Base-by-base conservation (phyloP, 345 rosid genomes). In the Citrus reticulata region DNA sequence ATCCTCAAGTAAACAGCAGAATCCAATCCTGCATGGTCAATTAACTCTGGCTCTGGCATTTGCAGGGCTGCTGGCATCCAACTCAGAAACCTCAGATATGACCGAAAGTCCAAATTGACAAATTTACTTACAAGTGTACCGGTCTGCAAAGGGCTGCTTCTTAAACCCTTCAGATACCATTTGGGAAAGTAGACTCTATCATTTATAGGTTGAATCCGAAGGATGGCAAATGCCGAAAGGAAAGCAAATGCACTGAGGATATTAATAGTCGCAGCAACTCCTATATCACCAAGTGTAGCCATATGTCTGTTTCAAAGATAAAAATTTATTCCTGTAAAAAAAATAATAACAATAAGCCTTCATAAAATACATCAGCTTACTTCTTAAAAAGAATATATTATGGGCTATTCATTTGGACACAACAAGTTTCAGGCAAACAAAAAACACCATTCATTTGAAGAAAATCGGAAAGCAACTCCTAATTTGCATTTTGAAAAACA, bases 61-160 rank as follows among this genome's bases (percentile, higher is more conserved):
- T 85, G 91, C 64, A 95, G 72, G 1, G 99, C 99, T 29, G 85
- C 95, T 16, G 95, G 96, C 97, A 95, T 95, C 99, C 99, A 95
- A 76, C 81, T 90, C 63, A 95, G 86, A 82, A 95, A 95, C 73
- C 82, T 88, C 34, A 82, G 22, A 79, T 95, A 95, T 7, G 93
- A 91, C 71, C 89, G 80, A 72, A 93, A 86, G 86, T 95, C 97
- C 72, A 93, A 73, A 80, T 95, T 95, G 81, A 95, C 87, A 72
- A 93, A 84, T 81, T 89, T 93, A 85, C 90, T 87, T 17, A 71
- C 93, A 32, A 91, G 80, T 34, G 95, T 90, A 58, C 96, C 92
- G 0, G 82, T 37, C 14, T 82, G 73, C 30, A 86, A 46, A 0
- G 96, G 97, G 63, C 94, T 90, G 84, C 81, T 81, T 84, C 99